These are phyloP conservation scores for Lactuca saligna DNA, from an alignment of 129 eudicot genomes.

Conservation along the genomic window DNA sequence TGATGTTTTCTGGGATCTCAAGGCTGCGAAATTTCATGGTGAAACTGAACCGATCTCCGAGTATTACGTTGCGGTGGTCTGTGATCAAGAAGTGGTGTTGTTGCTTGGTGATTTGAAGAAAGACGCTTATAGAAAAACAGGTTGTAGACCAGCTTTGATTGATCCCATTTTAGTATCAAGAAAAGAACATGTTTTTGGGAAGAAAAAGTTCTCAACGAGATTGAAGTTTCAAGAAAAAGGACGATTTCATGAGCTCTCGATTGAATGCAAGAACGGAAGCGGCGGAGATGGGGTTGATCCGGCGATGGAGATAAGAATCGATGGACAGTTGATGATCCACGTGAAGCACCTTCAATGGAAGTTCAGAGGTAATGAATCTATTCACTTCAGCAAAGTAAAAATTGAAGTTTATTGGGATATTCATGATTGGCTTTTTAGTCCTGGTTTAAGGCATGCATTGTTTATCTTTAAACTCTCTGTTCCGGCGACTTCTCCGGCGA, in stretches of 20 bases:
- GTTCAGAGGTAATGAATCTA: conserved; percentile 78
- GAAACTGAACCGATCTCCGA: conserved; percentile 86
- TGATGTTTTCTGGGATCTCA: conserved; percentile 81
- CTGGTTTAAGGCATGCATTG: conserved; percentile 84
- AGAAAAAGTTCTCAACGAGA: conserved; percentile 64
- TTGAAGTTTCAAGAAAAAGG: conserved; percentile 85
- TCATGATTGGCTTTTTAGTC: conserved; percentile 89
- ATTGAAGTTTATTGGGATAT: conserved; percentile 91
- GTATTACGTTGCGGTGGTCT: conserved; percentile 85
- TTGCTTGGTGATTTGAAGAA: conserved; percentile 76
- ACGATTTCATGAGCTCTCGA: conserved; percentile 63
- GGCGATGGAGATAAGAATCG: conserved; percentile 92
- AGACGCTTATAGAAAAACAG: conserved; percentile 80
- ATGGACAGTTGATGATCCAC: conserved; percentile 65
- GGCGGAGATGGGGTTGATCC: conserved; percentile 44
- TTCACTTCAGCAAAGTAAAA: conserved; percentile 50
- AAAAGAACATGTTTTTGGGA: conserved; percentile 87
- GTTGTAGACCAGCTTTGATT: conserved; percentile 76
- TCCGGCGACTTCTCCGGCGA: conserved; percentile 32
- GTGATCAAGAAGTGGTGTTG: conserved; percentile 75
- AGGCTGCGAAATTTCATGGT: conserved; percentile 70
- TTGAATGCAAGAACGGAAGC: conserved; percentile 62
- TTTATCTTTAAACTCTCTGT: conserved; percentile 74
- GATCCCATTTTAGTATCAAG: conserved; percentile 78
- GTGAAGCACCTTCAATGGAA: conserved; percentile 91